Evolutionary conservation across 768 basidiomycete genomes (phyloP), one percentile per base, ranked within the genome.

Genomic region (Udeniomyces megalosporus): DNA sequence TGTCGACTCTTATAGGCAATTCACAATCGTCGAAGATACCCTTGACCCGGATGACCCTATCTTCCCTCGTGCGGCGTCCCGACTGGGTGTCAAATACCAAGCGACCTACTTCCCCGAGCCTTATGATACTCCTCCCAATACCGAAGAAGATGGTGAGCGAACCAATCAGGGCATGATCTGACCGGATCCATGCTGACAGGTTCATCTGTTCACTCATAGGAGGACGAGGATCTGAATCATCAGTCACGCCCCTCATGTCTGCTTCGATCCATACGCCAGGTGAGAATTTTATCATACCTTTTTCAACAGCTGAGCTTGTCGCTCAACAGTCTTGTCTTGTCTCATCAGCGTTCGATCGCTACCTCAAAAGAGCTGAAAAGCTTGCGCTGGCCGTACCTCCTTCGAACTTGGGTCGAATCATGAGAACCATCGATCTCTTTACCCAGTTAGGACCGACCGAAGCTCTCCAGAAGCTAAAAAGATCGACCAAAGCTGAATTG

Each of bases 41-140:
- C 77, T 92, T 52, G 93, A 97, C 78, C 83, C 88, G 51, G 90
- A 99, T 73, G 93, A 99, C 76, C 81, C 90, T 63, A 93, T 97
- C 71, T 96, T 91, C 72, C 92, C 93, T 63, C 84, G 90, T 62
- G 84, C 89, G 15, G 85, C 88, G 7, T 92, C 88, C 26, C 84
- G 92, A n/a, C 80, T 89, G 42, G 90, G 91, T 17, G 80, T 82
- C 45, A 90, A 87, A 70, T 96, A 81, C 70, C 91, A 96, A 61
- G 73, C 79, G 48, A 77, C 52, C 2, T 52, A 31, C 31, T 50
- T 52, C 38, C 34, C 42, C 20, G 60, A 53, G 31, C 28, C 29
- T 8, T 50, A 55, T 26, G 52, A 54, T 8, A 17, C 8, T 42
- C 38, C 38, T 8, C 8, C 17, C 38, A 17, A 42, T 42, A 35